Percentiles rank a stretch among this genome's conserved stretches.
Evolutionary conservation across 192 early-diverging fungal genomes (phyloP).

Genomic region (Chytriomyces sp.): DNA sequence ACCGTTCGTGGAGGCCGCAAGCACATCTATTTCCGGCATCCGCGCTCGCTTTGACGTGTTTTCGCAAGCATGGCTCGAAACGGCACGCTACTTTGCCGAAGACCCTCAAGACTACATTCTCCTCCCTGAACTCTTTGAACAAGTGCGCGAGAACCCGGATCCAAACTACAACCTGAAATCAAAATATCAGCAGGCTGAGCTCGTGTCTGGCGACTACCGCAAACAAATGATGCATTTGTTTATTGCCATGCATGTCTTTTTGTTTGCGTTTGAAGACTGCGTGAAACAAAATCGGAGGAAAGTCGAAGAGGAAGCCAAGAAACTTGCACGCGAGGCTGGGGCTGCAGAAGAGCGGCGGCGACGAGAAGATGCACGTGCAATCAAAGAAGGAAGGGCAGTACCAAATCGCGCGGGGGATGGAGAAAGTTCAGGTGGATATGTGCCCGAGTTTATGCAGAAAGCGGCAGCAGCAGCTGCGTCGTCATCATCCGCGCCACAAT

Average conservation of each 20-base stretch:
- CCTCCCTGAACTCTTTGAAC: conserved; percentile 29
- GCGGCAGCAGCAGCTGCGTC: not conserved
- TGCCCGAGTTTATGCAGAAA: not conserved
- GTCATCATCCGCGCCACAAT: not conserved
- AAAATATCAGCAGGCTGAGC: not conserved
- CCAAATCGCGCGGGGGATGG: not conserved
- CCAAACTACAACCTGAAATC: conserved; percentile 23
- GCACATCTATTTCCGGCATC: conserved; percentile 18
- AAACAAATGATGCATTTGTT: conserved; percentile 50
- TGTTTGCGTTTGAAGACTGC: conserved; percentile 50
- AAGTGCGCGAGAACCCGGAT: conserved; percentile 24
- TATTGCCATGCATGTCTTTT: conserved; percentile 48
- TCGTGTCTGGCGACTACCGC: not conserved
- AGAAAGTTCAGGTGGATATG: not conserved
- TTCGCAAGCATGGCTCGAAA: conserved; percentile 39
- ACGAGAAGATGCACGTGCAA: conserved; percentile 34
- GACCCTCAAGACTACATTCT: conserved; percentile 47
- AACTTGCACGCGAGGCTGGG: conserved; percentile 33
- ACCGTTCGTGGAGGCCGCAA: conserved; percentile 28
- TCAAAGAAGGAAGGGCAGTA: conserved; percentile 22
- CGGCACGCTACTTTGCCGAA: conserved; percentile 56
- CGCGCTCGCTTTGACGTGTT: conserved; percentile 37
- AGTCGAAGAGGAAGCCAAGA: conserved; percentile 44
- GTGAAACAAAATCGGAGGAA: conserved; percentile 45
- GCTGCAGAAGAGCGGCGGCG: conserved; percentile 28